phyloP scores from a whole-genome alignment of 2,329 filamentous ascomycete genomes.

The Pyrenophora teres region DNA sequence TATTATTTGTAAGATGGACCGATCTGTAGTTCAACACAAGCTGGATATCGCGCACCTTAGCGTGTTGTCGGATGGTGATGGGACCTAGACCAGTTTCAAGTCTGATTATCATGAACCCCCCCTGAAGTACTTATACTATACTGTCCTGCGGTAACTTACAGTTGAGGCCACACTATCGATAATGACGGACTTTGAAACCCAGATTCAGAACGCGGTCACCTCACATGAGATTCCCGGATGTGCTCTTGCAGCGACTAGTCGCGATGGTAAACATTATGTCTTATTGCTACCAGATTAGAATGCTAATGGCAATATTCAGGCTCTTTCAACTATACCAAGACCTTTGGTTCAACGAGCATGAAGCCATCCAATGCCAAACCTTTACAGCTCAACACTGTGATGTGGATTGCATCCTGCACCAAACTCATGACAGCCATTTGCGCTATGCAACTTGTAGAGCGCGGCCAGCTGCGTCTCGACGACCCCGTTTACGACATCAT shows the following conservation, averaged over 20 bases:
- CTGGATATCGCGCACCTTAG: too few relatives aligned
- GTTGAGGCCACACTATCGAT: not conserved
- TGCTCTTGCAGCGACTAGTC: slow-evolving; percentile 29
- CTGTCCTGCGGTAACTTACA: too few relatives aligned
- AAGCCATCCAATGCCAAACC: slow-evolving; percentile 24
- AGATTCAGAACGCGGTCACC: slow-evolving; percentile 26
- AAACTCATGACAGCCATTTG: slow-evolving; percentile 46
- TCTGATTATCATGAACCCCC: not conserved
- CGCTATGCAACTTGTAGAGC: slow-evolving; percentile 44
- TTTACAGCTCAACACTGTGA: slow-evolving; percentile 33
- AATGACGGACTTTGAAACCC: slow-evolving; percentile 34
- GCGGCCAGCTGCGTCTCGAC: slow-evolving; percentile 38
- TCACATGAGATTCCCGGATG: slow-evolving; percentile 33
- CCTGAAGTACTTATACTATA: not conserved
- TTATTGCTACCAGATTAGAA: too few relatives aligned
- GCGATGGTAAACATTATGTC: slow-evolving; percentile 25
- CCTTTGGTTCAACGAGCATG: slow-evolving; percentile 42
- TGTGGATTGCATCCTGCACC: slow-evolving; percentile 49
- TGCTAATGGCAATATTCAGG: slow-evolving; percentile 24
- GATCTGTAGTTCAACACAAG: too few relatives aligned
- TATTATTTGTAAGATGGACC: too few relatives aligned
- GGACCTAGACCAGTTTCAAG: too few relatives aligned
- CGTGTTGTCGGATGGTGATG: too few relatives aligned
- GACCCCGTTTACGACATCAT: slow-evolving; percentile 40
- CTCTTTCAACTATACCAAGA: slow-evolving; percentile 43